Percentiles rank a stretch among this genome's conserved stretches.
These are phyloP conservation scores for Boletus sp. DNA, from an alignment of 1,284 basidiomycete genomes.

Conservation along the genomic window DNA sequence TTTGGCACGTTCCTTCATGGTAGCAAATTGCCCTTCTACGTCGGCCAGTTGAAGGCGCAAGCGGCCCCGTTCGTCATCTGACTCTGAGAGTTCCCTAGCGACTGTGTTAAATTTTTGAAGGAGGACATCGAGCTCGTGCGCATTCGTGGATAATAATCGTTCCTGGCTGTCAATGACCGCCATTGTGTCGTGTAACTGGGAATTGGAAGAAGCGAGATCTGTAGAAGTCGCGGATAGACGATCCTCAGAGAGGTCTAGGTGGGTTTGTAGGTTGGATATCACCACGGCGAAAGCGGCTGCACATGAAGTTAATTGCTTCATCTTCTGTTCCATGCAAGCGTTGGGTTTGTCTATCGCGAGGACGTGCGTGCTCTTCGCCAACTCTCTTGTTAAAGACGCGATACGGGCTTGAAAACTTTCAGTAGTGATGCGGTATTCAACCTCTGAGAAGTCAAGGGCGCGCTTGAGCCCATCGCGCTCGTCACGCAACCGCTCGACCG, in stretches of 20 bases:
- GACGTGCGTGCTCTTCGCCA: conserved; percentile 10
- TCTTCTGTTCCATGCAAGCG: conserved; percentile 14
- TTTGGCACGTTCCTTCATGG: conserved; percentile 32
- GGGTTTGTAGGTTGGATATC: conserved; percentile 34
- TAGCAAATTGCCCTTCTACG: conserved; percentile 31
- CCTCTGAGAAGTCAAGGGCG: conserved; percentile 64
- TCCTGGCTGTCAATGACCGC: conserved; percentile 18
- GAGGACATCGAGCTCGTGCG: conserved; percentile 15
- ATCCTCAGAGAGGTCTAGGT: conserved; percentile 27
- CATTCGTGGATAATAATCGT: conserved; percentile 1
- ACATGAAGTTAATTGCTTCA: conserved; percentile 32
- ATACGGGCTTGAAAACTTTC: conserved; percentile 48
- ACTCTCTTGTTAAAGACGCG: conserved; percentile 28
- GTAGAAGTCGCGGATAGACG: conserved; percentile 11
- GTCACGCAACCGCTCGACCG: conserved; percentile 61
- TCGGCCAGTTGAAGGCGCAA: conserved; percentile 17
- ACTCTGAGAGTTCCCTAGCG: conserved; percentile 18
- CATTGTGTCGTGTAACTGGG: conserved; percentile 17
- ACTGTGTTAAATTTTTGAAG: conserved; percentile 15
- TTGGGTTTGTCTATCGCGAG: neutral
- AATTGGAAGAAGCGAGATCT: conserved; percentile 15
- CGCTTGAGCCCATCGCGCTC: conserved; percentile 69
- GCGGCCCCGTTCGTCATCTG: conserved; percentile 17
- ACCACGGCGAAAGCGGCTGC: conserved; percentile 35
- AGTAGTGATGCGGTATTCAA: conserved; percentile 66